A percentile compares a stretch with the other conserved stretches of the same genome.
Conservation (phyloP, 1,139 yeast species). For the Nakaseomyces kungkrabaensis region DNA sequence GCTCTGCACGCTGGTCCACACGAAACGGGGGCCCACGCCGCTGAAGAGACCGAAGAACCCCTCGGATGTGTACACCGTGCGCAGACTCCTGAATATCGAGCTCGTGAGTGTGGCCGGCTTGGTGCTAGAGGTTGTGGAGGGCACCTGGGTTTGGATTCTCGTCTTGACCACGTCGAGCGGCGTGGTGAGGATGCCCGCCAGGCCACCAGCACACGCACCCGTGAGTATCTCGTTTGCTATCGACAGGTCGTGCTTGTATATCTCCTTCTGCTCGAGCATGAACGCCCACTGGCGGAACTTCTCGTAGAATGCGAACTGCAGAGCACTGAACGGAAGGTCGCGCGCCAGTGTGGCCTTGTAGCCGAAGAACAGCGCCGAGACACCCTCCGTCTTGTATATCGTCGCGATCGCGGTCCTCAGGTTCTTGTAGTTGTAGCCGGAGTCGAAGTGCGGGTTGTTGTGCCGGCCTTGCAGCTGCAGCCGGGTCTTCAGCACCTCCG, state of each 20-base stretch:
- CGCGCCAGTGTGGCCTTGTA: conserved; percentile 87
- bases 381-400: conserved; percentile 61
- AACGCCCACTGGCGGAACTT: conserved; percentile 62
- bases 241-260: conserved; percentile 38
- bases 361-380: conserved; percentile 70
- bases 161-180: conserved; percentile 92
- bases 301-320: conserved; percentile 93
- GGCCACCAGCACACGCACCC: conserved; percentile 95
- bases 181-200: conserved; percentile 78
- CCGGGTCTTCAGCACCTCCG: conserved; percentile 90
- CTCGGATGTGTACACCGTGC: conserved; percentile 59
- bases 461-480: conserved; percentile 82
- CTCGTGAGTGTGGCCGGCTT: conserved; percentile 33
- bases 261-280: conserved; percentile 19
- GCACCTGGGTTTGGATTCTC: conserved; percentile 68
- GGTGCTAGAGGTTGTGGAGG: conserved; percentile 7
- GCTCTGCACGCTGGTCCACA: conserved; percentile 95
- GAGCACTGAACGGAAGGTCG: conserved; percentile 89
- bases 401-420: conserved; percentile 57
- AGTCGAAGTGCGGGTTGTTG: conserved; percentile 67
- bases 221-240: conserved; percentile 59
- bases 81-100: conserved; percentile 53
- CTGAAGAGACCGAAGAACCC: conserved; percentile 75
- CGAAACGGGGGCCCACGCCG: conserved; percentile 92
- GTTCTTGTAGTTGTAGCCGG: conserved; percentile 80